Base-by-base conservation (phyloP, 495 filamentous ascomycete genomes). In the Penicillium turbatum region DNA sequence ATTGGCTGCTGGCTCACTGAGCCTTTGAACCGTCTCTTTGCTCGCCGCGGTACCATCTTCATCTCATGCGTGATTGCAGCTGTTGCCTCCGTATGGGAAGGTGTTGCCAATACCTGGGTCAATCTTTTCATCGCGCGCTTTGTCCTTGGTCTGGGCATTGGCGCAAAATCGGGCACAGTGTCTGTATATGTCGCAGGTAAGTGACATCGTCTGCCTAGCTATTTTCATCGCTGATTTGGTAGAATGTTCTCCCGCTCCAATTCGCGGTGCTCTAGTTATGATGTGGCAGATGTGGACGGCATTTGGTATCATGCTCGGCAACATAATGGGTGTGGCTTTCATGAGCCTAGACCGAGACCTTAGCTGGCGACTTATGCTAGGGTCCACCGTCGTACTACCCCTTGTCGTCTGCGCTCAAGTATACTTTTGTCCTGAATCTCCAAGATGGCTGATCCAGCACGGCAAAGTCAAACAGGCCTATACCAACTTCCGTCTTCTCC, bases 241-340 rank as follows among this genome's bases (percentile, higher is more conserved):
- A 48, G 83, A 84, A 63, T 80, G 78, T 50, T 71, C 79, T 12
- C 81, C 80, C 0, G 71, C 73, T 13, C 74, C 73, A 6, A 83
- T 85, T 49, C 69, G 82, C 44, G 82, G 82, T 35, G 81, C 76
- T 1, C 65, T 84, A 3, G 81, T 85, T 48, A 84, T 83, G 80
- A 78, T 77, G 71, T 86, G 81, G 77, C 81, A 85, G 64, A 72
- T 83, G 68, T 78, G 75, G 70, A 89, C 86, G 5, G 88, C 87
- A 3, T 90, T 90, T 59, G 88, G 88, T 10, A 90, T 92, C 56
- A 86, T 91, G 81, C 53, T 91, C 13, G 88, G 89, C 17, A 88
- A 86, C 56, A 79, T 84, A 35, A 81, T 85, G 59, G 86, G 85
- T 55, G 75, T 92, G 5, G 86, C 84, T 32, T 87, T 92, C 65